Percentiles rank a stretch among this genome's conserved stretches.
phyloP scores from a whole-genome alignment of 257 asterid genomes.

The Solanum sejunctum region DNA sequence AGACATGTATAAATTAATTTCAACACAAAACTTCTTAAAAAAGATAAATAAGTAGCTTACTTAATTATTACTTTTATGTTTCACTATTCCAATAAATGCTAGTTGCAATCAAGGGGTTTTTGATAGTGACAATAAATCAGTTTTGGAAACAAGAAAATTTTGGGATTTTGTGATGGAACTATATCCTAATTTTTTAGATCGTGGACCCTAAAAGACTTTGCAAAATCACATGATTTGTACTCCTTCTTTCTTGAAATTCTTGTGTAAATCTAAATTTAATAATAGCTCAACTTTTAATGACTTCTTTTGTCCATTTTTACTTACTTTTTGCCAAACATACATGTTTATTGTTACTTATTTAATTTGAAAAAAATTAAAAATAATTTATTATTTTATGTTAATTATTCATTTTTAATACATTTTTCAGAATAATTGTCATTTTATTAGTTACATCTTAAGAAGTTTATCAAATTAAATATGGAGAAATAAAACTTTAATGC shows the following conservation, averaged over 20 bases:
- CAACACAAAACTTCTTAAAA: not conserved
- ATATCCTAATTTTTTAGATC: not conserved
- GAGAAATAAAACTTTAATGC: not conserved
- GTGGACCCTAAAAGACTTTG: not conserved
- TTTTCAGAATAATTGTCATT: not conserved
- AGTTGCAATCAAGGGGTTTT: not conserved
- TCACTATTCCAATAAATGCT: not conserved
- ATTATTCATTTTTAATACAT: no score
- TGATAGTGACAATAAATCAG: not conserved
- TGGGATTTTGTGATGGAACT: not conserved
- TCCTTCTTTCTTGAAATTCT: not conserved
- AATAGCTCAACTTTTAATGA: not conserved
- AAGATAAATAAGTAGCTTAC: not conserved
- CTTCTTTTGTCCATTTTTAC: not conserved
- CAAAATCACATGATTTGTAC: not conserved
- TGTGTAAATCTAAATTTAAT: not conserved
- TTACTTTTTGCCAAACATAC: not conserved
- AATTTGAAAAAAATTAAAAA: not conserved
- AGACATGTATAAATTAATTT: rapidly evolving
- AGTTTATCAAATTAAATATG: not conserved
- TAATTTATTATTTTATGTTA: not conserved
- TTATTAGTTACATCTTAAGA: not conserved
- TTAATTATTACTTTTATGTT: not conserved
- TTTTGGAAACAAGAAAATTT: not conserved
- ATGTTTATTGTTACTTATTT: not conserved